Evolutionary conservation across 805 yeast genomes (phyloP), one percentile per base, ranked within the genome.

Genomic region (Candida methanosorbosa): DNA sequence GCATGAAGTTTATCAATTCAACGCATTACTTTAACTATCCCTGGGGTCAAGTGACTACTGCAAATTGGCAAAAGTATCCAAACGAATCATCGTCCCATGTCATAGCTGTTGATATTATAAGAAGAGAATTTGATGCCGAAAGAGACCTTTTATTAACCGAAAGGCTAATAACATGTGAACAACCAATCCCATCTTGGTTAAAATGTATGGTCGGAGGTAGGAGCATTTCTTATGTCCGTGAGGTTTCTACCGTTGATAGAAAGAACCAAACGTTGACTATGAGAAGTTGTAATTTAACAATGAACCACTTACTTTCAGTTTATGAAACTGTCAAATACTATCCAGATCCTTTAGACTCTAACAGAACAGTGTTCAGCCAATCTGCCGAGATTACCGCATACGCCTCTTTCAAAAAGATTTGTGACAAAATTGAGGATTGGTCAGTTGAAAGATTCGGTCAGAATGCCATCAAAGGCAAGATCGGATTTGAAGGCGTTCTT

Each of bases 31-130:
- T 86, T 56, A 64, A 75, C 36, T 88, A 92, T 52, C 75, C 94
- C 0, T 90, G 97, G 97, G 94, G 82, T 18, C 86, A 82, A 47
- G 95, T 90, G 18, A 81, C 95, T 1, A 87, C 94, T 2, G 97
- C 97, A 34, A 87, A 88, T 59, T 90, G 98, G 98, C 77, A 74
- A 44, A 90, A 90, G 48, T 90, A 90, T 59, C 98, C 98, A n/a
- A 90, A 92, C 54, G 94, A 87, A 47, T 68, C 80, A 38, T 78
- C 95, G 7, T 73, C 94, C 1, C 98, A 90, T 57, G 98, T 90
- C 9, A 80, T 85, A 20, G 92, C 92, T 1, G 97, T 92, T 15
- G 98, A 90, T 54, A 85, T 86, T 1, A 58, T 90, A 22, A 67
- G 81, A 39, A 68, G 97, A 42, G 86, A 79, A 46, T 50, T 86